Conservation (phyloP, 495 filamentous ascomycete genomes). For the Corynascus novoguineensis region DNA sequence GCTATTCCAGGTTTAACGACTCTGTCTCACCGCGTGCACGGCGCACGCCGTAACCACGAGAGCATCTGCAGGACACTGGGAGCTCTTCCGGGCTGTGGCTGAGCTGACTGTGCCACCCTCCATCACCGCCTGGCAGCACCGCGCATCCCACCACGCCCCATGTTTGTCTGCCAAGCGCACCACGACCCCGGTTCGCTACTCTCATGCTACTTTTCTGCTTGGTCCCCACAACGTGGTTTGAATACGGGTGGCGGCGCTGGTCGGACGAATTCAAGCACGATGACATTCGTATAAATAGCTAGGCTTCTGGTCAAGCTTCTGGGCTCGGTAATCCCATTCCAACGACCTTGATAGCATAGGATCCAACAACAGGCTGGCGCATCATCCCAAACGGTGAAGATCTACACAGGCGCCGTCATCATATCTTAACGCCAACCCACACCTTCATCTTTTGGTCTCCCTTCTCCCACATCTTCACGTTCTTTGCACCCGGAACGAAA, state of each 20-base stretch:
- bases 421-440: not conserved
- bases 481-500: not conserved
- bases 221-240: no score
- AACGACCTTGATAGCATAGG: no score
- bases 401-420: not conserved
- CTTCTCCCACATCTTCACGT: not conserved
- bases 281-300: slow-evolving; percentile 1
- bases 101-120: not conserved
- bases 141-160: not conserved
- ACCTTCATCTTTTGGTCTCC: no score
- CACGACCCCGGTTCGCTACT: no score
- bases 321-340: no score
- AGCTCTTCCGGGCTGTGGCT: not conserved
- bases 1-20: not conserved
- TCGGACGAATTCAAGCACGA: no score
- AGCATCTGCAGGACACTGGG: slow-evolving; percentile 17
- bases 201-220: no score
- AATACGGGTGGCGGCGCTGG: not conserved
- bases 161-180: no score
- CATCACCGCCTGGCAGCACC: not conserved
- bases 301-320: not conserved
- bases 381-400: not conserved
- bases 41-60: slow-evolving; percentile 18
- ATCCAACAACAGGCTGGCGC: not conserved
- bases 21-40: slow-evolving; percentile 12